Percentiles rank a stretch among this genome's conserved stretches.
phyloP scores from a whole-genome alignment of 192 early-diverging fungal genomes.

The Irineochytrium annulatum region DNA sequence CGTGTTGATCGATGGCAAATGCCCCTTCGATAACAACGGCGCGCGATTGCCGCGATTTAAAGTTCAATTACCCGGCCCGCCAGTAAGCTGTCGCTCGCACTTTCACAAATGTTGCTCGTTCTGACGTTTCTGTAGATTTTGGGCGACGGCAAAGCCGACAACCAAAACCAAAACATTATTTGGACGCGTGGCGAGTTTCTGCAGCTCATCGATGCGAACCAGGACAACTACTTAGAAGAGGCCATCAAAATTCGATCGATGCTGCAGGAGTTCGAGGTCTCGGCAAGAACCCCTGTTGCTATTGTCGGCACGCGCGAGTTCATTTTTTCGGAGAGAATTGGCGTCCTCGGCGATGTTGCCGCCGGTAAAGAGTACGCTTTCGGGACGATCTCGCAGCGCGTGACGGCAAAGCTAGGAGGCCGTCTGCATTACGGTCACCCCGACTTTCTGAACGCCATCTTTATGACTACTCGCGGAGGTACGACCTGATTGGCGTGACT shows the following conservation, averaged over 20 bases:
- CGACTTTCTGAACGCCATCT: constrained; percentile 82
- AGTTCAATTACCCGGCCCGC: neutral
- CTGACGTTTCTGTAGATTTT: constrained; percentile 47
- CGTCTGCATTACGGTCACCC: constrained; percentile 81
- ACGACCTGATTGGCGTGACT: neutral
- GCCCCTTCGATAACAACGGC: constrained; percentile 62
- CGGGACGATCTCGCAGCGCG: constrained; percentile 79
- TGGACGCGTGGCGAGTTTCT: constrained; percentile 81
- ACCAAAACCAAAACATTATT: constrained; percentile 83
- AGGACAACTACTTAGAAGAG: constrained; percentile 78
- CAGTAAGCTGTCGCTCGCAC: neutral
- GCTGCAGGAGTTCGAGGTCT: constrained; percentile 72
- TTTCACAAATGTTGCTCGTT: neutral
- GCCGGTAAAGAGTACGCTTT: constrained; percentile 87
- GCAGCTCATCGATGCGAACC: constrained; percentile 83
- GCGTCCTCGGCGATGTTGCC: constrained; percentile 82
- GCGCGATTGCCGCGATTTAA: constrained; percentile 58
- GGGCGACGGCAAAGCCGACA: constrained; percentile 86
- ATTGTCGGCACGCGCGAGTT: constrained; percentile 76
- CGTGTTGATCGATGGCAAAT: constrained; percentile 68
- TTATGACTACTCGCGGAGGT: constrained; percentile 76
- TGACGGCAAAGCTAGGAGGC: constrained; percentile 79
- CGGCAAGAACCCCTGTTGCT: constrained; percentile 62
- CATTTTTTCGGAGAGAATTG: constrained; percentile 82
- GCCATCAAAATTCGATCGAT: constrained; percentile 76